Evolutionary conservation across 352 stramenopile genomes (phyloP).

Genomic region (Thraustochytrium sp.): DNA sequence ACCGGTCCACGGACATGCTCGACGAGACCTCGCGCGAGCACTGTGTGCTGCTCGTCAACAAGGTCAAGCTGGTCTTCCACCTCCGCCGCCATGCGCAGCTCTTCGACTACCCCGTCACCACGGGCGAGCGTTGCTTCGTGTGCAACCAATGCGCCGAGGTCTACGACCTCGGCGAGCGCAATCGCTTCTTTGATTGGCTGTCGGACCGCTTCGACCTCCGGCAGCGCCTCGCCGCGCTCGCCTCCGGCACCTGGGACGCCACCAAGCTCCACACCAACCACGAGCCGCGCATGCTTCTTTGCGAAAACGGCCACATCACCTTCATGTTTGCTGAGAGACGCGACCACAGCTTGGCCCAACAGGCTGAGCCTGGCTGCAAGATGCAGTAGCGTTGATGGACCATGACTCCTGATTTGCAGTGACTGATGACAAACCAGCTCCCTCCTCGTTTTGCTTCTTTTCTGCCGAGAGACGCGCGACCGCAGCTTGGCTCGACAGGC

Average conservation of each 20-base stretch:
- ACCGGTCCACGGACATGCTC: neutral
- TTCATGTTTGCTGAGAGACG: neutral
- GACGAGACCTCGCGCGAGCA: neutral
- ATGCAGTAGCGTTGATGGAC: too few relatives aligned
- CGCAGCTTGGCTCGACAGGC: too few relatives aligned
- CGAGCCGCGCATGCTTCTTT: neutral
- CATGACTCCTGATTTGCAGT: too few relatives aligned
- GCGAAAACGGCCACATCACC: neutral
- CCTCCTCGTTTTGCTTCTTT: too few relatives aligned
- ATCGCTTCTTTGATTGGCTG: neutral
- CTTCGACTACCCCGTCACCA: neutral
- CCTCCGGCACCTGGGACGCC: neutral
- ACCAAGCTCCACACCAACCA: neutral
- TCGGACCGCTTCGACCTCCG: neutral
- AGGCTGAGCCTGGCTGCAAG: neutral
- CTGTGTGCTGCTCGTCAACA: neutral
- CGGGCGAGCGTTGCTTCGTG: neutral
- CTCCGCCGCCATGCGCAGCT: neutral
- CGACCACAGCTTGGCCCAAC: neutral
- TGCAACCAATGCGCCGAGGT: neutral
- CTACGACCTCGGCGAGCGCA: neutral
- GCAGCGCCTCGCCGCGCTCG: neutral
- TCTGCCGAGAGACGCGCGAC: too few relatives aligned
- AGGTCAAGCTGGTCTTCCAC: neutral
- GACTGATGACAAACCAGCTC: too few relatives aligned